Conservation (phyloP, 2,329 filamentous ascomycete genomes). For the Fusarium incarnatum region DNA sequence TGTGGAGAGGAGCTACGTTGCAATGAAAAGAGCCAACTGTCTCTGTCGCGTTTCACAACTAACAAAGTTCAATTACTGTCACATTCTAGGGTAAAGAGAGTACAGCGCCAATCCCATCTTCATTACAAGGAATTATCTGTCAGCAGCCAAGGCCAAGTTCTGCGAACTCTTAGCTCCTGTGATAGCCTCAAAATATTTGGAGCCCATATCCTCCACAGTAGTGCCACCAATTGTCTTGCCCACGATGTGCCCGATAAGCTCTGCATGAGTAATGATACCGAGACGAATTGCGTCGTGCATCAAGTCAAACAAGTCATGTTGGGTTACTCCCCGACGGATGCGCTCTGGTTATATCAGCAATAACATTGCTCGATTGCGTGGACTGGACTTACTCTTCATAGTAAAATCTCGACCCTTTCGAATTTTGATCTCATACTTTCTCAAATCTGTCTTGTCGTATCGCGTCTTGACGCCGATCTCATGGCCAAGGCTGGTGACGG, state of each 20-base stretch:
- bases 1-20: background rate
- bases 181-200: constrained; percentile 15
- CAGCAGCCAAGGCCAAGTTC: background rate
- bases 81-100: background rate
- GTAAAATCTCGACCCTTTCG: constrained; percentile 2
- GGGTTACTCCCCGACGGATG: constrained; percentile 3
- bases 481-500: background rate
- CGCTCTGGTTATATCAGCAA: background rate
- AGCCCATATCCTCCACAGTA: constrained; percentile 3
- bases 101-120: background rate
- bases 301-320: constrained; percentile 10
- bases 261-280: background rate
- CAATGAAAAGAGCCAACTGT: background rate
- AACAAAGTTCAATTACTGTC: background rate
- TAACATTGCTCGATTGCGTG: no score
- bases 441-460: background rate
- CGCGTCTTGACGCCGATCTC: constrained; percentile 5
- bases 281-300: constrained; percentile 13
- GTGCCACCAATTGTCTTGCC: constrained; percentile 7
- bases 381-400: background rate
- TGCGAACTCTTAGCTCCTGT: background rate
- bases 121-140: background rate
- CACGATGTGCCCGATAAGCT: constrained; percentile 3
- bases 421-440: constrained; percentile 3
- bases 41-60: background rate